Evolutionary conservation across 345 rosid genomes (phyloP), one percentile per base, ranked within the genome.

Genomic region (Lumnitzera racemosa): DNA sequence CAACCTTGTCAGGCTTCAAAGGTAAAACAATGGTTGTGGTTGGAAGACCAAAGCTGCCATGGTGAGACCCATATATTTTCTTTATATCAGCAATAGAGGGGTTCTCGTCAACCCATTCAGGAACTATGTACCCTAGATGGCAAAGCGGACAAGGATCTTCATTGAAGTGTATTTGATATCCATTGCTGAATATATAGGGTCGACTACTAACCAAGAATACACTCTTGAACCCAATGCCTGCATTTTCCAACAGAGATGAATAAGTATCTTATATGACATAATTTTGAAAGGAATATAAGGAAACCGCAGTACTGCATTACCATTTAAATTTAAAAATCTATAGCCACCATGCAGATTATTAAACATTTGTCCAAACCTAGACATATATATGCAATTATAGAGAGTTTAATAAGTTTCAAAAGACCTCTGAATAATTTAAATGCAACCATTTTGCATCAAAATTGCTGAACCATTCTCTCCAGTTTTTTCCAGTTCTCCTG

Each of bases 201-300:
- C 65, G 78, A 13, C 82, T 56, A 24, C 81, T 76, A 7, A 87
- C 80, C 62, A 82, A 63, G 53, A 86, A 87, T 3, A 84, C 95
- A 67, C 95, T 80, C 73, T 83, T 86, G 66, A 86, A 86, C 2
- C 89, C 92, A 43, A 86, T 83, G 5, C 92, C 89, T 86, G 80
- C 49, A 36, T 17, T 58, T 60, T 56, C 48, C 24, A 23, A 36
- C 15, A 29, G 29, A 14, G 5, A 41, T n/a, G 13, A 49, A 3
- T 16, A 36, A 36, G 43, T 7, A 36, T 36, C 43, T 36, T 9
- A 36, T 36, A 9, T 36, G 7, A 36, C 9, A 36, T 36, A 9
- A 36, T 4, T 9, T 5, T 5, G 1, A 36, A 9, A 36, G 43
- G 43, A 5, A 36, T 36, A 7, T 36, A 36, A 36, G 6, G 10